Conservation (phyloP, 1,284 basidiomycete species). For the Crepidotus sp. region DNA sequence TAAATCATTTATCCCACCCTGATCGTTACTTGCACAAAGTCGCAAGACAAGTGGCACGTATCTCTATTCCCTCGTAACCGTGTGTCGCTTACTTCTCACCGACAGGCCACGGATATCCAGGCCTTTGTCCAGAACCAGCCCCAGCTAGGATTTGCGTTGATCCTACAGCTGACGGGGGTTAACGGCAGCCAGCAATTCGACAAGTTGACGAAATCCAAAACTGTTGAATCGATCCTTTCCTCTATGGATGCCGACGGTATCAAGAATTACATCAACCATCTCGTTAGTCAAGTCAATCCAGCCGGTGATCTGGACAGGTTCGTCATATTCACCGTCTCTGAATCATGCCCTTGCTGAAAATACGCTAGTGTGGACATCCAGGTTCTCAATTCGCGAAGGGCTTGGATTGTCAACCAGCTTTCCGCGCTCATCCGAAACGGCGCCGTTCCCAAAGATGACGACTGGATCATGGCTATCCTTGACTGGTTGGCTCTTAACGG, state of each 20-base stretch:
- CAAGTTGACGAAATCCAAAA: constrained; percentile 87
- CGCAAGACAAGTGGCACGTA: constrained; percentile 67
- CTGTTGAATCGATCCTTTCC: constrained; percentile 78
- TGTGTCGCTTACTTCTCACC: constrained; percentile 5
- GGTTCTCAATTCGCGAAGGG: constrained; percentile 45
- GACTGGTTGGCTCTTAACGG: constrained; percentile 82
- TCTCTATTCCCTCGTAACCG: background rate
- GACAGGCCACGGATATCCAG: constrained; percentile 67
- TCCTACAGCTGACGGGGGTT: constrained; percentile 80
- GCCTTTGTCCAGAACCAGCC: constrained; percentile 71
- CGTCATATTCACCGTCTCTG: constrained; percentile 6
- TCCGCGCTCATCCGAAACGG: constrained; percentile 72
- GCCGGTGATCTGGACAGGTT: constrained; percentile 11
- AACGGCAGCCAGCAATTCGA: constrained; percentile 89
- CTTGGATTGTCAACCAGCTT: constrained; percentile 87
- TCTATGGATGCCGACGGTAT: constrained; percentile 74
- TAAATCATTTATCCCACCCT: constrained; percentile 84
- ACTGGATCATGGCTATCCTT: constrained; percentile 67
- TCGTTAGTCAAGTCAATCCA: constrained; percentile 56
- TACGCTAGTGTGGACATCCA: constrained; percentile 37
- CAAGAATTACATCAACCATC: constrained; percentile 66
- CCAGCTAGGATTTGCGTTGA: constrained; percentile 74
- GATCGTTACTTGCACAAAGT: constrained; percentile 88
- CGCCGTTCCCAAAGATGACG: constrained; percentile 74
- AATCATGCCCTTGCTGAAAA: constrained; percentile 4